Evolutionary conservation across 2,329 filamentous ascomycete species (phyloP), one percentile per base, ranked within the genome.

Genomic region (Fonsecaea erecta): DNA sequence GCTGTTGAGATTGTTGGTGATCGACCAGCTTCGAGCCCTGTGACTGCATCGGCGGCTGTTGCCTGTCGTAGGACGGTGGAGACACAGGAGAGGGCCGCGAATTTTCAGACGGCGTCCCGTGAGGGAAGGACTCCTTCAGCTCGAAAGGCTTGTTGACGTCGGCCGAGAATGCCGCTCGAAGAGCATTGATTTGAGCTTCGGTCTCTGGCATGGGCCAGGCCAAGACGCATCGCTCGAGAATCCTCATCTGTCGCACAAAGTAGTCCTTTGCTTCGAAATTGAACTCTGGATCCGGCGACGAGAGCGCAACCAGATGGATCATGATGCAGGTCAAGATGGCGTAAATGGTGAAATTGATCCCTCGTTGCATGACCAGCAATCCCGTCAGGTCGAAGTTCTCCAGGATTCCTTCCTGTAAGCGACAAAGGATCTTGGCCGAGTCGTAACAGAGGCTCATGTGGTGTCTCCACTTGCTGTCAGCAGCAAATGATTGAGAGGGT

Each of bases 261-360:
- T 90, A 98, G 67, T 94, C 90, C 34, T 91, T 86, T 5, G 94
- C 92, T 75, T 97, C 92, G 0, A 84, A 82, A 74, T 95, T 93
- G 63, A 97, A 85, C 43, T 95, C 91, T 1, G 92, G 91, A 75
- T 98, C 93, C 18, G 95, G 94, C 18, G 93, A 97, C 14, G 93
- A 96, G 67, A 97, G 89, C 3, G 93, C 93, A 71, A 97, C 90
- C 78, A 98, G 79, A 77, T 98, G 93, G 61, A 98, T 85, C 78
- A 97, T 93, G 26, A 94, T 93, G 80, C 93, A 97, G 0, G 92
- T 95, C 52, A 98, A 81, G 28, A 97, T 88, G 62, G 89, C 88
- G 74, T 98, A 98, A n/a, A 98, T 92, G 5, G 92, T 92, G 74
- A 97, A 98, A 77, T 93, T 97, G 75, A 96, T 93, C 43, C 94